Percentiles rank a stretch among this genome's conserved stretches.
These are phyloP conservation scores for Chlorella vulgaris DNA, from an alignment of 139 green algal species.

Conservation along the genomic window DNA sequence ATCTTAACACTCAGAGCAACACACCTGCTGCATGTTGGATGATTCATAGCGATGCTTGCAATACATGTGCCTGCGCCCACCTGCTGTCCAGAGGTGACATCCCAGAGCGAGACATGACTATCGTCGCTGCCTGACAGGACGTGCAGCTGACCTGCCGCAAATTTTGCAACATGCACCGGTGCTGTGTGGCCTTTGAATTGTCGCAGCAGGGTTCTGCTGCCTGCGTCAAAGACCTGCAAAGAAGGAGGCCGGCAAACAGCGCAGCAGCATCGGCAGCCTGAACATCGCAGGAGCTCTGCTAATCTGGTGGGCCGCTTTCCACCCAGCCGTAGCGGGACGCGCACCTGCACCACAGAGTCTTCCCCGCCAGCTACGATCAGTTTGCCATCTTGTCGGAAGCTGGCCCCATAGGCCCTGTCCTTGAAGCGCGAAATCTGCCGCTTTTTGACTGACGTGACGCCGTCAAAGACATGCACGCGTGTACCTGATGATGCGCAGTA, in stretches of 20 bases:
- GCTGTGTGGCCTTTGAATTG: conserved; percentile 86
- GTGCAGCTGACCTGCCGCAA: conserved; percentile 71
- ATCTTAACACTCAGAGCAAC: background rate
- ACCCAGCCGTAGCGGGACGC: background rate
- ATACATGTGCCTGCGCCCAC: conserved; percentile 26
- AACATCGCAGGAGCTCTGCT: background rate
- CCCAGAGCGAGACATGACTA: conserved; percentile 80
- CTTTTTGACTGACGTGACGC: conserved; percentile 40
- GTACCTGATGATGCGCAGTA: conserved; percentile 17
- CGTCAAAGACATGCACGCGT: conserved; percentile 82
- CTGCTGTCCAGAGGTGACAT: conserved; percentile 72
- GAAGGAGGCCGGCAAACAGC: background rate
- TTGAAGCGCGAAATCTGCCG: conserved; percentile 85
- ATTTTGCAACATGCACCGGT: conserved; percentile 73
- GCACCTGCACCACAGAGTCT: conserved; percentile 84
- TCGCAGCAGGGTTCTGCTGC: conserved; percentile 80
- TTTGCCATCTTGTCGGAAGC: conserved; percentile 80
- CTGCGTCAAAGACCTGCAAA: conserved; percentile 83
- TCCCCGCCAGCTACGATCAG: conserved; percentile 88
- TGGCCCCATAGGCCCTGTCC: conserved; percentile 87
- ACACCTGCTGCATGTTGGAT: background rate
- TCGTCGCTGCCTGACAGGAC: conserved; percentile 89
- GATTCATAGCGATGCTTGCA: too few species aligned
- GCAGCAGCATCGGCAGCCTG: background rate
- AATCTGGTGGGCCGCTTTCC: too few species aligned